phyloP scores from a whole-genome alignment of 2,329 filamentous ascomycete species.

The Fusarium ramigenum region DNA sequence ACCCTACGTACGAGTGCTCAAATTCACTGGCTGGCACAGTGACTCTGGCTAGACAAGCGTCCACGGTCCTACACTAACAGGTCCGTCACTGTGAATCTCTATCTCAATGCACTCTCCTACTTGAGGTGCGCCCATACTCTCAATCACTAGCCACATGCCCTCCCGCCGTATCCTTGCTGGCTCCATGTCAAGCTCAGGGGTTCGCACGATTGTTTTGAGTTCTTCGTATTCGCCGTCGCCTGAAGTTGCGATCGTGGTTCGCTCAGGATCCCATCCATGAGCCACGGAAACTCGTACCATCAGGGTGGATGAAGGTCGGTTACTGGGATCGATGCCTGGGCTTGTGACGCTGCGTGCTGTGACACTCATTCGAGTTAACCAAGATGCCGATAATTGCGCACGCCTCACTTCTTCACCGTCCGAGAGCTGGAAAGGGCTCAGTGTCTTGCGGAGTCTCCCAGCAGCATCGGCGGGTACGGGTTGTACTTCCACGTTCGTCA shows the following conservation, averaged over 20 bases:
- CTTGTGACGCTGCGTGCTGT: constrained; percentile 46
- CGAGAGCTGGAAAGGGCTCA: constrained; percentile 65
- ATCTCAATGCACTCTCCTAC: constrained; percentile 58
- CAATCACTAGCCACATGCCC: constrained; percentile 82
- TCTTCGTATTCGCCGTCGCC: constrained; percentile 81
- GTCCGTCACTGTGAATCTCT: constrained; percentile 62
- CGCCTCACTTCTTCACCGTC: constrained; percentile 53
- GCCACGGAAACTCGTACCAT: constrained; percentile 77
- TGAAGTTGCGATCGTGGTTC: constrained; percentile 70
- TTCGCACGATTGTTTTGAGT: constrained; percentile 70
- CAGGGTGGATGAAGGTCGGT: constrained; percentile 55
- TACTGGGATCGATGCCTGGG: constrained; percentile 22
- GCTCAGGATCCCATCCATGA: constrained; percentile 75
- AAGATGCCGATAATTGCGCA: constrained; percentile 50
- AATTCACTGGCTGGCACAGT: neutral
- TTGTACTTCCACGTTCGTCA: constrained; percentile 62
- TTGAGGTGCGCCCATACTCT: constrained; percentile 72
- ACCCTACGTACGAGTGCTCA: neutral
- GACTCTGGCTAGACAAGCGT: constrained; percentile 41
- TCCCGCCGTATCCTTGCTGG: constrained; percentile 65
- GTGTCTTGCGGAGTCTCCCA: constrained; percentile 72
- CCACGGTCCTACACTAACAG: constrained; percentile 56
- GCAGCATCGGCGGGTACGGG: constrained; percentile 78
- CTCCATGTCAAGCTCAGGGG: constrained; percentile 78
- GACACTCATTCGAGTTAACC: constrained; percentile 66